Conservation (phyloP, 2,329 filamentous ascomycete genomes). For the Paecilomyces niveus region DNA sequence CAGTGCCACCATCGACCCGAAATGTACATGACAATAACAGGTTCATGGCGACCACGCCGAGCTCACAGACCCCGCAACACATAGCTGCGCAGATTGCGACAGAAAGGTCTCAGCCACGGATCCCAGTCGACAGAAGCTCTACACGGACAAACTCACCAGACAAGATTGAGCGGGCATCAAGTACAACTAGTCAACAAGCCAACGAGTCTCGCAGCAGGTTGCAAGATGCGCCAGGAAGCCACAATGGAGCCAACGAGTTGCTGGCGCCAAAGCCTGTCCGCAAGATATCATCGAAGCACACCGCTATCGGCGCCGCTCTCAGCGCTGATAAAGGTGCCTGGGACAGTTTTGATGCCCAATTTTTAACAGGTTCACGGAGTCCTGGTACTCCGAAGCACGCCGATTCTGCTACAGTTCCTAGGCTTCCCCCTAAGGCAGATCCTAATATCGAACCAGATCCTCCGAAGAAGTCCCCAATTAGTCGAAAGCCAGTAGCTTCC, state of each 20-base stretch:
- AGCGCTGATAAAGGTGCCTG: neutral
- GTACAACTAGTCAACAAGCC: neutral
- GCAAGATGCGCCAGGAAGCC: conserved; percentile 9
- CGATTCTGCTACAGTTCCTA: neutral
- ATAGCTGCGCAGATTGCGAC: conserved; percentile 30
- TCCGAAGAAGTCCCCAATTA: neutral
- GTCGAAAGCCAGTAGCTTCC: neutral
- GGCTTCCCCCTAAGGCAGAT: neutral
- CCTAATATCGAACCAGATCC: neutral
- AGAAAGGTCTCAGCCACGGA: conserved; percentile 15
- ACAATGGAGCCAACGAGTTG: conserved; percentile 11
- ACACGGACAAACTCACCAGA: conserved; percentile 4
- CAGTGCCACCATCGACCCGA: conserved; percentile 8
- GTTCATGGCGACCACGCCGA: conserved; percentile 7
- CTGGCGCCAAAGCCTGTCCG: conserved; percentile 19
- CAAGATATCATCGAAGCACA: conserved; percentile 4
- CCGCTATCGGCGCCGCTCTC: conserved; percentile 2
- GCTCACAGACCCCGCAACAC: conserved; percentile 19
- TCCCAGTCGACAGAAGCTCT: conserved; percentile 1
- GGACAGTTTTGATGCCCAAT: neutral
- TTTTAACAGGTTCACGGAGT: neutral
- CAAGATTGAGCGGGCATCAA: neutral
- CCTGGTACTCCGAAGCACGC: neutral
- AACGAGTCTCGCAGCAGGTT: conserved; percentile 1
- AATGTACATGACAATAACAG: conserved; percentile 7